A percentile compares a stretch with the other conserved stretches of the same genome.
Conservation (phyloP, 305 asterid genomes). For the Fraxinus paxiana region DNA sequence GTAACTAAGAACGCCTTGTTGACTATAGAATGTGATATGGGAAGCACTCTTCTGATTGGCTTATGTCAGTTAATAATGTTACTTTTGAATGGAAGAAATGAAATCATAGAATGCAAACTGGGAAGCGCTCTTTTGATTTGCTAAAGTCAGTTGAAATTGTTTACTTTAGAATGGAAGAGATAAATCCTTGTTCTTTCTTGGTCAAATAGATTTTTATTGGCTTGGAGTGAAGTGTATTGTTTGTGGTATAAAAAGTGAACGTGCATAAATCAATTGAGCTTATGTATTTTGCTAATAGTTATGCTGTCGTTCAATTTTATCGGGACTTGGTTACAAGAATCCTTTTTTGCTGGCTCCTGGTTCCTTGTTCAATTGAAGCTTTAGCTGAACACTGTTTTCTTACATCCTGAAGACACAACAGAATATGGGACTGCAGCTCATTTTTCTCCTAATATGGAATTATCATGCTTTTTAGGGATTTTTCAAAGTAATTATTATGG, state of each 20-base stretch:
- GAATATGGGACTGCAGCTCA: background rate
- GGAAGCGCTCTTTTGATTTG: conserved; percentile 4
- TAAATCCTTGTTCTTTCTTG: background rate
- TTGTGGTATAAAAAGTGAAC: background rate
- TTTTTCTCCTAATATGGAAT: background rate
- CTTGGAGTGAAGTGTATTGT: background rate
- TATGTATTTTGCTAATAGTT: background rate
- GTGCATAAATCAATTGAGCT: background rate
- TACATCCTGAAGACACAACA: background rate
- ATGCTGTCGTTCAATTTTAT: background rate
- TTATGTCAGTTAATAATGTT: conserved; percentile 1
- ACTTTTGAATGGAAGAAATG: background rate
- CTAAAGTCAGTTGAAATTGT: conserved; percentile 1
- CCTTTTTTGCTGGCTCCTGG: background rate
- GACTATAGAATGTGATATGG: background rate
- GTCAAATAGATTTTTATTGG: background rate
- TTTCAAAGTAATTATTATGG: background rate
- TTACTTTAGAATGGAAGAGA: background rate
- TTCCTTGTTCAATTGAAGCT: background rate
- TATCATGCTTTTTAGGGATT: background rate
- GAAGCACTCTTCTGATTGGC: background rate
- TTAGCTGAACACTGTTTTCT: background rate
- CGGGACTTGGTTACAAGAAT: background rate
- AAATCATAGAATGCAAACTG: background rate
- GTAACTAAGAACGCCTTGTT: background rate